Evolutionary conservation across 106 monocot species (phyloP), one percentile per base, ranked within the genome.

Genomic region (Dendrobium chrysotoxum): DNA sequence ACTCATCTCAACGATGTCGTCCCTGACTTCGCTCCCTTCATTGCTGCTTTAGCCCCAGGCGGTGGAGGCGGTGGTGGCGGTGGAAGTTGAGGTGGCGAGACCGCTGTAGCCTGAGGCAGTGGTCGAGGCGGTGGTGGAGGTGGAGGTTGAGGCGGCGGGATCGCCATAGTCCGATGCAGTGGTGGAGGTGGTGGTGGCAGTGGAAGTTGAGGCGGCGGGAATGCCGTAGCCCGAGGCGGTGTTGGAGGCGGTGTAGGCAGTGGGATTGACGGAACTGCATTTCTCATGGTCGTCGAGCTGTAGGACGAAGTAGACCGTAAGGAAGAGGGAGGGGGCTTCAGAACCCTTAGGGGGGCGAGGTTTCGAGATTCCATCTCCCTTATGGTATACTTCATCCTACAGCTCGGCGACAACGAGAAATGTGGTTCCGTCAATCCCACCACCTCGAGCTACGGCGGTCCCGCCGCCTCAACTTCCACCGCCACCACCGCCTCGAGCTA

Each of bases 171-270:
- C n/a, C n/a, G n/a, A n/a, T n/a, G n/a, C n/a, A n/a, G n/a, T n/a
- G n/a, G n/a, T n/a, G n/a, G n/a, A n/a, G n/a, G n/a, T n/a, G 97
- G 0, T 88, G 94, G 0, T 83, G 88, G 94, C 1, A 92, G 93
- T 0, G 84, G 84, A 0, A 85, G 74, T 4, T 75, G 20, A 38
- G 84, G 79, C 3, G 82, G 83, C n/a, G n/a, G n/a, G n/a, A n/a
- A n/a, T n/a, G n/a, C n/a, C n/a, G n/a, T n/a, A n/a, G n/a, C n/a
- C n/a, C n/a, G n/a, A n/a, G n/a, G n/a, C n/a, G n/a, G n/a, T n/a
- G n/a, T n/a, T n/a, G n/a, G n/a, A n/a, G n/a, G n/a, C n/a, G n/a
- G n/a, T n/a, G n/a, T n/a, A n/a, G n/a, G n/a, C n/a, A n/a, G n/a
- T n/a, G n/a, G 87, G 4, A 82, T n/a, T 10, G 57, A 28, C 0